Evolutionary conservation across 2,329 filamentous ascomycete species (phyloP), one percentile per base, ranked within the genome.

Genomic region (Xylariaceae sp.): DNA sequence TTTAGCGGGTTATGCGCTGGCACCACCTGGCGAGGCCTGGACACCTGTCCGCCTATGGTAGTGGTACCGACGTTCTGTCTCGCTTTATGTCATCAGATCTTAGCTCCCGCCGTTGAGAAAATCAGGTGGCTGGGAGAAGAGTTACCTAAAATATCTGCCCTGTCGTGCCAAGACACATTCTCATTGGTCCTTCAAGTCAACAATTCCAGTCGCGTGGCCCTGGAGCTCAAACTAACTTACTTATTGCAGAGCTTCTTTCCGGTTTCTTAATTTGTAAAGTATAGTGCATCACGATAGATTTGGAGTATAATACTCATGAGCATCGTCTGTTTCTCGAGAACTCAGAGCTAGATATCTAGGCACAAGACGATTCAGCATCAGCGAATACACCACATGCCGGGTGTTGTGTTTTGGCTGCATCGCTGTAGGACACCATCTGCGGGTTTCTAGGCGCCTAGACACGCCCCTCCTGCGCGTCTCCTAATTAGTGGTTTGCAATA

Each of bases 101-200:
- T 18, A 16, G 35, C 15, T 37, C n/a, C 18, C 43, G 26, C 23
- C 23, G 20, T 36, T 21, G 24, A 37, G 37, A 43, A 55, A 56
- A 49, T 53, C 32, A n/a, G 52, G 56, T 53, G 56, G 56, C 53
- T 55, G 53, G 53, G 42, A 44, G 21, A 49, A 35, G 29, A n/a
- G 16, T 39, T 6, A 16, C 20, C 20, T 39, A 10, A 39, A 16
- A n/a, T n/a, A n/a, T n/a, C n/a, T n/a, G n/a, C n/a, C n/a, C n/a
- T n/a, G n/a, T n/a, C n/a, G n/a, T n/a, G n/a, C n/a, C n/a, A n/a
- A n/a, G n/a, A n/a, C n/a, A n/a, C n/a, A n/a, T n/a, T n/a, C n/a
- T n/a, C n/a, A 48, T 56, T 53, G 49, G 53, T 20, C 21, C 33
- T 29, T 24, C 35, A 18, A 54, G 24, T 41, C 26, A 37, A n/a